These are phyloP conservation scores for Crithidia brevicula DNA, from an alignment of 208 protist genomes.

Conservation along the genomic window DNA sequence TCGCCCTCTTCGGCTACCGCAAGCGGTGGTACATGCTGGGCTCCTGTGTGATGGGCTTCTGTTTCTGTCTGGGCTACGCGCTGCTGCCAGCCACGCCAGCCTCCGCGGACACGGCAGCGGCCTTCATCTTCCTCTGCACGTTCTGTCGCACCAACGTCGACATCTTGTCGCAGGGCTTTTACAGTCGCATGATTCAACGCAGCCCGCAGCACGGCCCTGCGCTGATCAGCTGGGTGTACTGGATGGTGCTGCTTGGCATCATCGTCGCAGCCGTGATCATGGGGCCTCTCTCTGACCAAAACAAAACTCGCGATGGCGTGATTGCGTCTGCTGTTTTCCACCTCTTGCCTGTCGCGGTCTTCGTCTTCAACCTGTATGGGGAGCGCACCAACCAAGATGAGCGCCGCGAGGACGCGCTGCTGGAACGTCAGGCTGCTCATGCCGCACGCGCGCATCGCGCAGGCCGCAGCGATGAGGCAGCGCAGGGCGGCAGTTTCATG, in stretches of 20 bases:
- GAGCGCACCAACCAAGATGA: conserved; percentile 46
- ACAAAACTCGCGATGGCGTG: conserved; percentile 27
- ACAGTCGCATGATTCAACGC: conserved; percentile 46
- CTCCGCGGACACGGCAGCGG: conserved; percentile 34
- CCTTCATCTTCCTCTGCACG: conserved; percentile 47
- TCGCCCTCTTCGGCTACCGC: conserved; percentile 51
- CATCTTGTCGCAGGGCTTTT: conserved; percentile 62
- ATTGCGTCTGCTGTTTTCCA: conserved; percentile 39
- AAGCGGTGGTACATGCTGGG: conserved; percentile 56
- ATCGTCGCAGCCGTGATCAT: conserved; percentile 39
- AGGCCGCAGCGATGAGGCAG: too few relatives aligned
- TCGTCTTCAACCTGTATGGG: conserved; percentile 52
- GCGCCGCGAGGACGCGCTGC: conserved; percentile 24
- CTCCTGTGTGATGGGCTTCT: conserved; percentile 32
- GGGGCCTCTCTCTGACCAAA: conserved; percentile 49
- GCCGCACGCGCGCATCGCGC: background rate
- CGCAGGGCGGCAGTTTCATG: too few relatives aligned
- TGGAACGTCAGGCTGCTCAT: conserved; percentile 12
- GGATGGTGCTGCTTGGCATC: conserved; percentile 34
- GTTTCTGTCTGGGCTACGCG: conserved; percentile 33
- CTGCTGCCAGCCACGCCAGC: conserved; percentile 39
- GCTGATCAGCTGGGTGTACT: conserved; percentile 53
- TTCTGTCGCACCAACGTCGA: conserved; percentile 48
- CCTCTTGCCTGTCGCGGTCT: conserved; percentile 36
- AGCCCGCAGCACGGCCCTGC: conserved; percentile 29